Evolutionary conservation across 768 basidiomycete species (phyloP), one percentile per base, ranked within the genome.

Genomic region (Roridomyces roridus): DNA sequence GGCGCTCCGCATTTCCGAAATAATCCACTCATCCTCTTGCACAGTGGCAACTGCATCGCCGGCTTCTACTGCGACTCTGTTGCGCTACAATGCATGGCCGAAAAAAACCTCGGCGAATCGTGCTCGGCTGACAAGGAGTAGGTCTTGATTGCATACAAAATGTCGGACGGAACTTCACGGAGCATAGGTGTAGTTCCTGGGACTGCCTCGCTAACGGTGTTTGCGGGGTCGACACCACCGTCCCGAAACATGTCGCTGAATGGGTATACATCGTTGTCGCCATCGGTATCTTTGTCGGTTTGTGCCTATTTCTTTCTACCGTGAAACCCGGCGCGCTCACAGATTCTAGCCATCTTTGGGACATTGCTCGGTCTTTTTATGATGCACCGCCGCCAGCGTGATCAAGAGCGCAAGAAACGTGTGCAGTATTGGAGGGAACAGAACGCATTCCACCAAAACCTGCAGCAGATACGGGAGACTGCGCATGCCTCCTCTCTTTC

Each of bases 391-490:
- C 83, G 85, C 62, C 83, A 89, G 61, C 85, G 93, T 63, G 86
- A 87, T 37, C 72, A 77, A 55, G 92, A 94, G 65, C 87, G 91
- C 42, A 87, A 91, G 74, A 93, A 89, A 72, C 88, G 93, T 62
- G 75, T 87, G 39, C 91, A 93, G 68, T 94, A 95, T 73, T 94
- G 93, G 88, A 86, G 87, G 63, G 93, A 95, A 76, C 92, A 93
- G 86, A 88, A 87, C 62, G 84, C 88, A 9, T 89, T 91, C 80
- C 88, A 89, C 62, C 87, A 90, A 73, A 90, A 89, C 67, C 82
- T 93, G 47, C 67, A 88, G 67, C 85, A 89, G 66, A 90, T 92
- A 88, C 82, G 87, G 55, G 87, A 90, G 65, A 85, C 85, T 6
- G 88, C 88, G 18, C 83, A 86, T 37, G 77, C 82, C 56, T 91